Conservation (phyloP, 2,329 filamentous ascomycete species). For the Celoporthe dispersa region DNA sequence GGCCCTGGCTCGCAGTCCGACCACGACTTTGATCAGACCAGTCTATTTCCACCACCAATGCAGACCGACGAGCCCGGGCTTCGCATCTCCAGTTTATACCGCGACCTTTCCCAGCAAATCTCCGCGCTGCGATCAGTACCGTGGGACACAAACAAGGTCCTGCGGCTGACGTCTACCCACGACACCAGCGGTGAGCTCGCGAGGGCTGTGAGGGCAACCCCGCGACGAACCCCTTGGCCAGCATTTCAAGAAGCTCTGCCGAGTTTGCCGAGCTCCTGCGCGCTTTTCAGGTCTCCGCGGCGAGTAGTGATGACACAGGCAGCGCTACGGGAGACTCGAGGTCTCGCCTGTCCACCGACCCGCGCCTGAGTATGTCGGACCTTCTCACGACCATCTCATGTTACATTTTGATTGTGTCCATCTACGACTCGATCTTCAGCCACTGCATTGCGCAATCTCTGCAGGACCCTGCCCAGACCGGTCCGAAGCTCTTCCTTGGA, state of each 20-base stretch:
- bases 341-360: neutral
- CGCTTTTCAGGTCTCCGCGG: neutral
- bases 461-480: neutral
- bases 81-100: neutral
- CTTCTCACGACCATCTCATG: neutral
- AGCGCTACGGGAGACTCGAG: neutral
- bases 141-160: neutral
- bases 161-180: neutral
- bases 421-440: neutral
- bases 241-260: neutral
- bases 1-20: neutral
- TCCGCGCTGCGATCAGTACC: neutral
- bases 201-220: neutral
- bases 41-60: neutral
- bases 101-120: neutral
- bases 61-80: neutral
- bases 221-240: neutral
- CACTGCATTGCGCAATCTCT: neutral
- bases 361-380: neutral
- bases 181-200: neutral
- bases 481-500: neutral
- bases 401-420: neutral
- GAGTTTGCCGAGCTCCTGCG: neutral
- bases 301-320: neutral
- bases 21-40: neutral